Evolutionary conservation across 2,329 filamentous ascomycete species (phyloP).

Genomic region (Neoscytalidium dimidiatum): DNA sequence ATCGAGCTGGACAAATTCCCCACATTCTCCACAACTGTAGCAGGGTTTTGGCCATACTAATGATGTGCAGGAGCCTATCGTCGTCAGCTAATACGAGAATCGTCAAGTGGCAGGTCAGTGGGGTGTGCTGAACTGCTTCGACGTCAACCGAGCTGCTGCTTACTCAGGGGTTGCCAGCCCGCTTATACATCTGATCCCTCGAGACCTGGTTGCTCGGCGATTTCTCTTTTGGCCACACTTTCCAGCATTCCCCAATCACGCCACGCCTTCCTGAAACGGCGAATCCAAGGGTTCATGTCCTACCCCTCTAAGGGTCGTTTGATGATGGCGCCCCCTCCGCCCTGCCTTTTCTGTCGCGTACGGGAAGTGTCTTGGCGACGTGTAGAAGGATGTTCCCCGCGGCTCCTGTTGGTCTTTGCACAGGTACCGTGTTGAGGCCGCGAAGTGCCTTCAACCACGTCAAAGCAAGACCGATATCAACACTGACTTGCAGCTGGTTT

Average conservation of each 20-base stretch:
- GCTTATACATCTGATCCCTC: slow-evolving; percentile 8
- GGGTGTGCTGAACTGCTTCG: background rate
- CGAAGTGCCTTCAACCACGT: background rate
- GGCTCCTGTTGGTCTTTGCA: background rate
- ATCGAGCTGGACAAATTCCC: slow-evolving; percentile 2
- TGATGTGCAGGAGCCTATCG: slow-evolving; percentile 17
- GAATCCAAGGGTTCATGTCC: background rate
- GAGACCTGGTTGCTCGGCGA: background rate
- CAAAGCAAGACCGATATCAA: slow-evolving; percentile 11
- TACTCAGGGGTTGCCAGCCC: slow-evolving; percentile 6
- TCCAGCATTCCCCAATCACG: background rate
- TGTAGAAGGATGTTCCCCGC: background rate
- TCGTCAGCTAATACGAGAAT: slow-evolving; percentile 16
- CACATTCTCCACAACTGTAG: slow-evolving; percentile 7
- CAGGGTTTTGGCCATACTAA: slow-evolving; percentile 3
- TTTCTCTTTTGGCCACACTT: slow-evolving; percentile 3
- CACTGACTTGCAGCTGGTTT: slow-evolving; percentile 14
- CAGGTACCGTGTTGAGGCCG: slow-evolving; percentile 9
- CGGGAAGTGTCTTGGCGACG: background rate
- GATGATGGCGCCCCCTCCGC: background rate
- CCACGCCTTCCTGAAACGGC: slow-evolving; percentile 14
- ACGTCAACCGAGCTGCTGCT: background rate
- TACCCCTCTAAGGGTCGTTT: background rate
- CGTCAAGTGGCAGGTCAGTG: slow-evolving; percentile 9
- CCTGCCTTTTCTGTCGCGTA: background rate